Evolutionary conservation across 2,329 filamentous ascomycete species (phyloP).

Genomic region (Simplicillium sp.): DNA sequence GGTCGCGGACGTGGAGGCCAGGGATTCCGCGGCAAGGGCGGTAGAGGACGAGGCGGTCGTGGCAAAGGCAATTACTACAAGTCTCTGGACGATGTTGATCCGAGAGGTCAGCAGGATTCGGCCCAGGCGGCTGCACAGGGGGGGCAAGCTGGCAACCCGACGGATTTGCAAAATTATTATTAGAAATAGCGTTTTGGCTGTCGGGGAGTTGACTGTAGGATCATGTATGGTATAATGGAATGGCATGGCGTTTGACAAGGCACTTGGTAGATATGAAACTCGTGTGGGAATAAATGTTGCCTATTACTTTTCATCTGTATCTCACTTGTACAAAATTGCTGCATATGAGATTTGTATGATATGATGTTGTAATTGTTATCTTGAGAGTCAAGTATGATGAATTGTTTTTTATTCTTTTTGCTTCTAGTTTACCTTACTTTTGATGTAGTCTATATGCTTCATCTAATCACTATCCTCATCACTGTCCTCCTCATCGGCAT

Average conservation of each 20-base stretch:
- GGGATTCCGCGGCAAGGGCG: slow-evolving; percentile 30
- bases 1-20: slow-evolving; percentile 24
- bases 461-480: slow-evolving; percentile 34
- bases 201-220: background rate
- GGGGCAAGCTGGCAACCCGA: slow-evolving; percentile 13
- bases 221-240: slow-evolving; percentile 8
- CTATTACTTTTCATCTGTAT: too few species aligned
- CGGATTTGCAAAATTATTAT: slow-evolving; percentile 32
- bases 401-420: background rate
- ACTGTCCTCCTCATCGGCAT: slow-evolving; percentile 63
- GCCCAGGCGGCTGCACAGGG: slow-evolving; percentile 7
- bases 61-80: slow-evolving; percentile 47
- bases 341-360: too few species aligned
- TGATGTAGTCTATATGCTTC: slow-evolving; percentile 1
- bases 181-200: slow-evolving; percentile 10
- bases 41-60: slow-evolving; percentile 38
- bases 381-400: too few species aligned
- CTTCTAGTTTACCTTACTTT: background rate
- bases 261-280: too few species aligned
- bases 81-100: slow-evolving; percentile 57
- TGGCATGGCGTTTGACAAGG: too few species aligned
- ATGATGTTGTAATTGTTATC: too few species aligned
- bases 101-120: slow-evolving; percentile 17
- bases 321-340: too few species aligned
- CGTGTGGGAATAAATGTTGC: too few species aligned